Base-by-base conservation (phyloP, 306 rosid species). In the Gastrolobium villosum region DNA sequence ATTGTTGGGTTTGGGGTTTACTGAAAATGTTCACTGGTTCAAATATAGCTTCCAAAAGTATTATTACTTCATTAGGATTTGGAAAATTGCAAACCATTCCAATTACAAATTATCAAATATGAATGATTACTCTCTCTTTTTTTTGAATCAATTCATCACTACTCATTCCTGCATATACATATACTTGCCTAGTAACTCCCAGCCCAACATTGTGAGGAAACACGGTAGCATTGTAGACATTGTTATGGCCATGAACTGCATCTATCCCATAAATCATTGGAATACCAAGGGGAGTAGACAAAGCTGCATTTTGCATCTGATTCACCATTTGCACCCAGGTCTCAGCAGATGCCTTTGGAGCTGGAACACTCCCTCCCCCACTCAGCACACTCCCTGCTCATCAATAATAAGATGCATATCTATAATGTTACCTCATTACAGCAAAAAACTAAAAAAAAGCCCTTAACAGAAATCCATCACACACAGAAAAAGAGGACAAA, bases 361-460 rank as follows among this genome's bases (percentile, higher is more conserved):
- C 92, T 54, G 99, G 99, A 44, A 87, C 99, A 86, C 99, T 95
- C 36, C 99, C 99, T 78, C 99, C 99, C 1, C 99, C 99, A 79
- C 99, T 95, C 74, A 95, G 90, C 30, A 95, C 99, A 85, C 98
- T 95, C 83, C 99, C 99, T 95, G 88, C 45, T 15, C 78, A 84
- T 61, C 81, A 74, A 77, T 43, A 4, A 74, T 32, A 44, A 66
- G 57, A 69, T 67, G 8, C 35, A 65, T 26, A 39, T 44, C 53
- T 5, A 68, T 26, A 44, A 61, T 26, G 55, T 30, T 57, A 74
- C 28, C 31, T 59, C 70, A 54, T 30, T 56, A 45, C 6, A 71
- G 6, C 28, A 61, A 61, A 71, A 70, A 57, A 2, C 20, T 15
- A 10, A 2, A 50, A 48, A 37, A 11, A 2, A 11, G 20, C 36